These are phyloP conservation scores for Phytopythium boreale DNA, from an alignment of 352 stramenopile species.

Conservation along the genomic window DNA sequence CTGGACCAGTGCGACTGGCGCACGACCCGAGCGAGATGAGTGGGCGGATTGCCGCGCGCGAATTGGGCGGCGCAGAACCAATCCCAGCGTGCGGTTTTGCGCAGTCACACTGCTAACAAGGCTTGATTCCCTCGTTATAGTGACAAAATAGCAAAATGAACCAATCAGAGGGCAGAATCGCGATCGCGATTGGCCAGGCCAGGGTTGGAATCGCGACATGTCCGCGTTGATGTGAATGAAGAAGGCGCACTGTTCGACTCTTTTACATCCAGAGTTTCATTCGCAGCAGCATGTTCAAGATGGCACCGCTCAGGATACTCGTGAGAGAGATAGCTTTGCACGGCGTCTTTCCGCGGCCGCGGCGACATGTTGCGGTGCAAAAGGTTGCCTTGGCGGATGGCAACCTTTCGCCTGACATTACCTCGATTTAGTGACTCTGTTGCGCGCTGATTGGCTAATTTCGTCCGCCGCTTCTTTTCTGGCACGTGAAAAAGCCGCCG, in stretches of 20 bases:
- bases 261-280: too few species aligned
- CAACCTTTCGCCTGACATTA: too few species aligned
- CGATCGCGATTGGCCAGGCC: too few species aligned
- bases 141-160: too few species aligned
- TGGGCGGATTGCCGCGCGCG: not conserved
- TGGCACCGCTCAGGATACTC: too few species aligned
- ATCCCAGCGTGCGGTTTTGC: not conserved
- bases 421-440: not conserved
- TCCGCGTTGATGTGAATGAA: not conserved
- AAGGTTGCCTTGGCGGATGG: too few species aligned
- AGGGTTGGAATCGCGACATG: too few species aligned
- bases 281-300: too few species aligned
- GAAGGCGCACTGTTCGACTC: not conserved
- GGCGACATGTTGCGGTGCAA: too few species aligned
- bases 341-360: too few species aligned
- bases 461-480: not conserved
- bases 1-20: not conserved
- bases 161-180: too few species aligned
- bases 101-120: not conserved
- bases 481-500: not conserved
- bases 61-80: not conserved
- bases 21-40: not conserved
- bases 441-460: not conserved
- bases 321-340: too few species aligned
- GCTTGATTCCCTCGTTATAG: not conserved